Base-by-base conservation (phyloP, 108 stramenopile species). In the Hondaea fermentalgiana region DNA sequence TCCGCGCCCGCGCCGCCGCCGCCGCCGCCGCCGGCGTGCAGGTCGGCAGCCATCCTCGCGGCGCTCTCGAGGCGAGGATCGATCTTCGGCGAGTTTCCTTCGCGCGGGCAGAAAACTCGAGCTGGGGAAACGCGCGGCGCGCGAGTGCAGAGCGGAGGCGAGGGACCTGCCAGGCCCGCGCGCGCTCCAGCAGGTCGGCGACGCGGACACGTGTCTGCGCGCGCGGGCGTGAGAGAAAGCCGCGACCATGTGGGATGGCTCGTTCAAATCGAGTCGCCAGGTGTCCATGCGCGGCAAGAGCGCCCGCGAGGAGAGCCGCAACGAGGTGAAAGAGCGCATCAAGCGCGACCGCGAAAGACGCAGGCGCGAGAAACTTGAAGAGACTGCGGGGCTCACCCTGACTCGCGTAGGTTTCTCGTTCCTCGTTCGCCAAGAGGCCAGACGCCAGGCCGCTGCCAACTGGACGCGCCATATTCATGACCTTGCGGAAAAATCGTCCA, bases 241-340 rank as follows among this genome's bases (percentile, higher is more conserved):
- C 35, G 35, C 35, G 35, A 69, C 14, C 42, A 59, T 88, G 87
- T 59, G 87, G 87, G 59, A 88, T 28, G 87, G 87, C 58, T 28
- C 87, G 58, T 59, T 58, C 87, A 14, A 23, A 23, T 17, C 87
- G 57, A 28, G 58, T 12, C 57, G 87, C 6, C 58, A 87, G 87
- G 76, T 83, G 45, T 83, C 76, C 28, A 47, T 83, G 45, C 76
- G 76, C 19, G 76, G 76, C 76, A 83, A 83, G n/a, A 53, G 49
- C 49, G 76, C 76, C 28, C 76, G 51, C 25, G 76, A 83, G 51
- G 51, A 83, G 51, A 23, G 23, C 51, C 45, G 51, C 45, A 53
- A 53, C 8, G 23, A 43, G 51, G 43, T 83, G 16, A 53, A 14
- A 45, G 76, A 10, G 28, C 76, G 51, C 12, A 45, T 53, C 3